Percentiles rank a stretch among this genome's conserved stretches.
Conservation (phyloP, 805 yeast species). For the Nakazawaea siamensis region DNA sequence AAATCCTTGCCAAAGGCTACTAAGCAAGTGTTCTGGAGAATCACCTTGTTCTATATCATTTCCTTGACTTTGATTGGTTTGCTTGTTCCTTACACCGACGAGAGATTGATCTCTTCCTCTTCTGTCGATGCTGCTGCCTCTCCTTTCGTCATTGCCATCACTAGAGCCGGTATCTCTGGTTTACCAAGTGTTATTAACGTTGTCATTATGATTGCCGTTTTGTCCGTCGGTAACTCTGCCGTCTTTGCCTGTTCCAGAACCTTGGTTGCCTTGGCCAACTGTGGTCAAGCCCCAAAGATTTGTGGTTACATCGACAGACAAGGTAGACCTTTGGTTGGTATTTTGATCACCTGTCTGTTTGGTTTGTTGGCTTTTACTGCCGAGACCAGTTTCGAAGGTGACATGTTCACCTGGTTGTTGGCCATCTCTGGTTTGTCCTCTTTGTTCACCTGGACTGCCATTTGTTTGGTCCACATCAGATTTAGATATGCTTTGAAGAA, state of each 20-base stretch:
- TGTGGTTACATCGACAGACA: conserved; percentile 64
- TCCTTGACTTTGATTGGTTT: conserved; percentile 48
- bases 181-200: conserved; percentile 70
- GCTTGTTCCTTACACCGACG: conserved; percentile 50
- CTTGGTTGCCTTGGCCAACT: conserved; percentile 58
- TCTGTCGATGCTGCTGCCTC: conserved; percentile 53
- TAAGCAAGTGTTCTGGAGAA: conserved; percentile 59
- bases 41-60: conserved; percentile 47
- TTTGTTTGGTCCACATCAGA: conserved; percentile 59
- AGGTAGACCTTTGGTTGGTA: conserved; percentile 75
- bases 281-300: conserved; percentile 56
- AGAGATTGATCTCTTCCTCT: conserved; percentile 38
- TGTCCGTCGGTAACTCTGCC: conserved; percentile 73
- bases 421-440: conserved; percentile 74
- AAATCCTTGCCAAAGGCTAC: conserved; percentile 56
- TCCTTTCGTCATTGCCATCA: conserved; percentile 69
- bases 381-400: conserved; percentile 47
- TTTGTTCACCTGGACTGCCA: conserved; percentile 74
- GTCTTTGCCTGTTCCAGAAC: conserved; percentile 70
- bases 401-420: conserved; percentile 65
- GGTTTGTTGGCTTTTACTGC: conserved; percentile 58
- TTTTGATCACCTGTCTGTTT: conserved; percentile 40
- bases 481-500: conserved; percentile 58
- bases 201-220: conserved; percentile 62
- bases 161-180: conserved; percentile 51